phyloP scores from a whole-genome alignment of 169 alveolate species.

The Cryptosporidium andersoni region DNA sequence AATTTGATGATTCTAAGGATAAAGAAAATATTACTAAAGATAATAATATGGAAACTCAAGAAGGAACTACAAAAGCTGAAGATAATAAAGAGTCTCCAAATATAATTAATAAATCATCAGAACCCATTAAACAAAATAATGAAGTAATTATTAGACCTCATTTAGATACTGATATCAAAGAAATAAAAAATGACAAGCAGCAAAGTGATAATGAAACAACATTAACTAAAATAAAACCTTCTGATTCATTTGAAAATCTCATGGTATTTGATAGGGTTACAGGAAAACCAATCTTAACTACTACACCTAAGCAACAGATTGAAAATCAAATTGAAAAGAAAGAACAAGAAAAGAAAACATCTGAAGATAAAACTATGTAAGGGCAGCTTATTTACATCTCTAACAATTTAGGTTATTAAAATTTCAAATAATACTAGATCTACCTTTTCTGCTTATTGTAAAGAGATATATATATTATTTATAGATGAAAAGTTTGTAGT shows the following conservation, averaged over 20 bases:
- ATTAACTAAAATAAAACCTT: not conserved
- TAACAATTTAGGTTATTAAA: too few relatives aligned
- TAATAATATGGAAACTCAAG: not conserved
- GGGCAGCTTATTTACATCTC: too few relatives aligned
- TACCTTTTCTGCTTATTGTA: too few relatives aligned
- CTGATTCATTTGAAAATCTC: not conserved
- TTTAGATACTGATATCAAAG: not conserved
- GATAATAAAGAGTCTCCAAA: not conserved
- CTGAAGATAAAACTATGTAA: too few relatives aligned
- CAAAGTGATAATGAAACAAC: not conserved
- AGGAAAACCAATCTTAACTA: slow-evolving; percentile 29
- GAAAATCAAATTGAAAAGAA: too few relatives aligned
- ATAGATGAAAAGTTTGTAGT: too few relatives aligned
- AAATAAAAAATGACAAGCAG: not conserved
- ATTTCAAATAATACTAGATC: too few relatives aligned
- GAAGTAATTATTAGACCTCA: not conserved
- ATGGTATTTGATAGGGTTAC: slow-evolving; percentile 54
- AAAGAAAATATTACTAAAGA: not conserved
- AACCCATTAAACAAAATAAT: not conserved
- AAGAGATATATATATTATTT: too few relatives aligned
- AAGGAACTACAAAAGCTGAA: not conserved
- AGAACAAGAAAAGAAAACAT: too few relatives aligned
- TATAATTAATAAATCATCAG: not conserved
- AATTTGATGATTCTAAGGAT: not conserved
- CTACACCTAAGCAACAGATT: too few relatives aligned